A percentile compares a stretch with the other conserved stretches of the same genome.
Evolutionary conservation across 2,329 filamentous ascomycete genomes (phyloP).

Genomic region (Alternaria sp.): DNA sequence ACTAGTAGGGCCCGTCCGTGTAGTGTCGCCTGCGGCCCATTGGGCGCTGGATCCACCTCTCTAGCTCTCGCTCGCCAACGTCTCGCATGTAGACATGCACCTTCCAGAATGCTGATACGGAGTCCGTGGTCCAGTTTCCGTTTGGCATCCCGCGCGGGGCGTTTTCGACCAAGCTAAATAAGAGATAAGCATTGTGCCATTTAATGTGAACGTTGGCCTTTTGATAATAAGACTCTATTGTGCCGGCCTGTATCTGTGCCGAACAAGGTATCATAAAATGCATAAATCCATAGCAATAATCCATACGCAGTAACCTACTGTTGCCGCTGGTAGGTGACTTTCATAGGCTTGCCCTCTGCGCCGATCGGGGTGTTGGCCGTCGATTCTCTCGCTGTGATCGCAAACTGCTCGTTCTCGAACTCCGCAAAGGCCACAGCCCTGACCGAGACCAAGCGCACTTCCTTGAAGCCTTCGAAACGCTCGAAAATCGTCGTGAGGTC

Average conservation of each 20-base stretch:
- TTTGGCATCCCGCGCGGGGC: background rate
- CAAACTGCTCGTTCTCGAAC: constrained; percentile 87
- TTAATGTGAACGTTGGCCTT: constrained; percentile 10
- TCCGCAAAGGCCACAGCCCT: constrained; percentile 95
- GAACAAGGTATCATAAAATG: constrained; percentile 26
- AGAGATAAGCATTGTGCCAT: constrained; percentile 16
- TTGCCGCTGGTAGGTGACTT: constrained; percentile 91
- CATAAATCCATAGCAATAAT: constrained; percentile 31
- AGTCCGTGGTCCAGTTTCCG: background rate
- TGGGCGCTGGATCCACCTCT: background rate
- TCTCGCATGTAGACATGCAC: constrained; percentile 3
- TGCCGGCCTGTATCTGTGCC: constrained; percentile 10
- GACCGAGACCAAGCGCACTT: constrained; percentile 87
- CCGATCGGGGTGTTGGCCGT: constrained; percentile 84
- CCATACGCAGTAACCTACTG: constrained; percentile 58
- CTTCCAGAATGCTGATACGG: background rate
- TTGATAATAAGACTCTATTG: constrained; percentile 15
- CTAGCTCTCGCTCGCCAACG: background rate
- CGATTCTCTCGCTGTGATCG: constrained; percentile 92
- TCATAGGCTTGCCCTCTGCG: constrained; percentile 77
- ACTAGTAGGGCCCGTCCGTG: background rate
- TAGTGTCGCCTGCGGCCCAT: background rate
- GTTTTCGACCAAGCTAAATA: background rate
- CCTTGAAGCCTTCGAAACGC: constrained; percentile 91
- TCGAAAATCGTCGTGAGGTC: constrained; percentile 80